Evolutionary conservation across 2,329 filamentous ascomycete species (phyloP).

Genomic region (Xylaria arbuscula): DNA sequence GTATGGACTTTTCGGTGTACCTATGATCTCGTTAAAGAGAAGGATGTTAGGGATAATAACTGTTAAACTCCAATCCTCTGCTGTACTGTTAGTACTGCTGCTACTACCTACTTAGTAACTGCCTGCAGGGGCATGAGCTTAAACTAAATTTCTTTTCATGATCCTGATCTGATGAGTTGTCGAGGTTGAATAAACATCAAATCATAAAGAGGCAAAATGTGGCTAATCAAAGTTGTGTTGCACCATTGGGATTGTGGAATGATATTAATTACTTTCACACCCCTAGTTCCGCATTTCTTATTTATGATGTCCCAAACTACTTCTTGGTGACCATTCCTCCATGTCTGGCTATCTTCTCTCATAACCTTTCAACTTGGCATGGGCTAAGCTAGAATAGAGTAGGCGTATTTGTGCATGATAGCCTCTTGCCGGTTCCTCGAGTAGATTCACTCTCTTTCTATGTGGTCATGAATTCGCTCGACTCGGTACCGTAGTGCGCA

Average conservation of each 20-base stretch:
- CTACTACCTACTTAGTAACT: too few relatives aligned
- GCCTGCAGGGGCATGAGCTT: too few relatives aligned
- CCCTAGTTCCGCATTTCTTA: not conserved
- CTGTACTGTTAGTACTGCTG: too few relatives aligned
- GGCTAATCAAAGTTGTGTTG: not conserved
- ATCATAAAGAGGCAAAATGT: not conserved
- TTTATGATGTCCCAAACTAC: not conserved
- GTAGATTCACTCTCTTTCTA: not conserved
- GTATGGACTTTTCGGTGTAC: too few relatives aligned
- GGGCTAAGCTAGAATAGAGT: not conserved
- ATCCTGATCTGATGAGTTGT: not conserved
- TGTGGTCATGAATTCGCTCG: not conserved
- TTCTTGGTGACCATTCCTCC: not conserved
- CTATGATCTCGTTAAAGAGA: too few relatives aligned
- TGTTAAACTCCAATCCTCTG: too few relatives aligned
- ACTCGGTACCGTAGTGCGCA: not conserved
- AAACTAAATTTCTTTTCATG: not conserved
- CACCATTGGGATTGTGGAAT: not conserved
- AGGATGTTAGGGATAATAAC: too few relatives aligned
- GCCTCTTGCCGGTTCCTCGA: not conserved
- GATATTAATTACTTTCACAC: not conserved
- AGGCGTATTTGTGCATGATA: not conserved
- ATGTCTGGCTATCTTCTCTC: constrained; percentile 6
- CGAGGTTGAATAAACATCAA: not conserved
- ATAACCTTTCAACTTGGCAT: not conserved